Evolutionary conservation across 2,329 filamentous ascomycete species (phyloP).

Genomic region (Colletotrichum nymphaeae): DNA sequence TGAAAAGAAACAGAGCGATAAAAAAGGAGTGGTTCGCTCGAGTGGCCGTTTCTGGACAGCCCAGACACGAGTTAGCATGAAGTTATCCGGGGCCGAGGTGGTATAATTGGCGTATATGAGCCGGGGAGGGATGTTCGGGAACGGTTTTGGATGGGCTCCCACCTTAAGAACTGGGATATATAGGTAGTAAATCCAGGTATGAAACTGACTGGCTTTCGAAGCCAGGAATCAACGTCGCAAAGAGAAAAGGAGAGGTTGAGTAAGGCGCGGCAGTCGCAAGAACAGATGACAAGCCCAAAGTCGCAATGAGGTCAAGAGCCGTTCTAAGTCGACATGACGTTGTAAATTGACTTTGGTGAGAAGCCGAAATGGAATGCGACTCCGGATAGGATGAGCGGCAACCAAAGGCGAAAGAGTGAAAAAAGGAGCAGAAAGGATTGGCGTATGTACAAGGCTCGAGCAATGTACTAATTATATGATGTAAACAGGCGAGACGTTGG

Average conservation of each 20-base stretch:
- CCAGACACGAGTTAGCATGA: constrained; percentile 16
- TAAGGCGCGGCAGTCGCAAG: constrained; percentile 13
- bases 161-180: constrained; percentile 27
- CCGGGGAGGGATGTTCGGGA: constrained; percentile 29
- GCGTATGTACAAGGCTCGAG: background rate
- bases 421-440: background rate
- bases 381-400: background rate
- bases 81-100: background rate
- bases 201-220: constrained; percentile 29
- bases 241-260: background rate
- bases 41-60: constrained; percentile 12
- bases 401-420: background rate
- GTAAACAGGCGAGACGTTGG: background rate
- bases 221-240: constrained; percentile 20
- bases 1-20: background rate
- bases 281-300: background rate
- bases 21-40: constrained; percentile 17
- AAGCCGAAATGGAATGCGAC: constrained; percentile 24
- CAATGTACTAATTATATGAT: constrained; percentile 9
- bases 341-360: constrained; percentile 11
- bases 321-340: constrained; percentile 27
- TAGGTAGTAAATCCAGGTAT: constrained; percentile 21
- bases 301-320: constrained; percentile 11
- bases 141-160: constrained; percentile 22
- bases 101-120: constrained; percentile 10